A percentile compares a stretch with the other conserved stretches of the same genome.
phyloP scores from a whole-genome alignment of 345 rosid species.

The Adansonia digitata region DNA sequence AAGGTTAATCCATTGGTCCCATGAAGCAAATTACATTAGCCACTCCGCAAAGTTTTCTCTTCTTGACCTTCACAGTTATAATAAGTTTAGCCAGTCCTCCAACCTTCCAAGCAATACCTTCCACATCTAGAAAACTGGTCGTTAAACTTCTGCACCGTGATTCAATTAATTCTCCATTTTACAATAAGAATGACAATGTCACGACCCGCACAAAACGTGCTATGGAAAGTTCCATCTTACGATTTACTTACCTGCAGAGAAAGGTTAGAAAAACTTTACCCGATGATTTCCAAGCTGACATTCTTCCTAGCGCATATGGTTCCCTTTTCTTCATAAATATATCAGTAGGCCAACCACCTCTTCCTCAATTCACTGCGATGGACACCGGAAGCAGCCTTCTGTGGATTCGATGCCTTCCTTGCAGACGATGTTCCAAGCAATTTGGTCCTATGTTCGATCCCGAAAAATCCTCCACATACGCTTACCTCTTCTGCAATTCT shows the following conservation, averaged over 20 bases:
- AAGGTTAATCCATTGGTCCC: not conserved
- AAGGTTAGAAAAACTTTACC: slow-evolving; percentile 11
- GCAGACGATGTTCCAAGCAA: slow-evolving; percentile 27
- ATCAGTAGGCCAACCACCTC: slow-evolving; percentile 56
- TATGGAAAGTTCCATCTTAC: slow-evolving; percentile 25
- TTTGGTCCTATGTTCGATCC: slow-evolving; percentile 35
- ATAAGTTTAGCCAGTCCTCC: not conserved
- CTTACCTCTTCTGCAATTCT: slow-evolving; percentile 28
- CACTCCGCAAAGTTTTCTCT: not conserved
- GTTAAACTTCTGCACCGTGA: slow-evolving; percentile 28
- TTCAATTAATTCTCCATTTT: slow-evolving; percentile 27
- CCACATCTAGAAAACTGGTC: slow-evolving; percentile 9
- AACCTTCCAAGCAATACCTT: not conserved
- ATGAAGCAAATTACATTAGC: not conserved
- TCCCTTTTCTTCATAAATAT: slow-evolving; percentile 34
- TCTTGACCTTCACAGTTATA: not conserved
- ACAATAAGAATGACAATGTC: slow-evolving; percentile 18
- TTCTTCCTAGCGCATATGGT: slow-evolving; percentile 20
- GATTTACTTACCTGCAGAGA: slow-evolving; percentile 23
- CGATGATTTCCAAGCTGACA: slow-evolving; percentile 28
- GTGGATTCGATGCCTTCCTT: slow-evolving; percentile 56
- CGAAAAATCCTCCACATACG: slow-evolving; percentile 39
- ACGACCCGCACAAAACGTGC: slow-evolving; percentile 19
- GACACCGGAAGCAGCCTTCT: slow-evolving; percentile 63
- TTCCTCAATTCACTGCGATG: slow-evolving; percentile 44